phyloP scores from a whole-genome alignment of 129 eudicot species.

The Helianthus annuus region HanXRQr2.0-SUNRISE NC_035446.2:17408495-17408994 shows the following conservation, averaged over 20 bases:
- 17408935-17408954: no score
- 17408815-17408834: slow-evolving; percentile 38
- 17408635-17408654: not conserved
- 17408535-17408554: not conserved
- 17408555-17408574: not conserved
- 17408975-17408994: no score
- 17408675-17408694: not conserved
- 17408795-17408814: slow-evolving; percentile 34
- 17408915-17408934: no score
- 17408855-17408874: slow-evolving; percentile 1
- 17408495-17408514: not conserved
- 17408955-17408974: no score
- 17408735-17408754: slow-evolving; percentile 3
- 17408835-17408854: slow-evolving; percentile 39
- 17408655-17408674: not conserved
- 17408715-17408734: not conserved
- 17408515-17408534: not conserved
- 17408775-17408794: slow-evolving; percentile 43
- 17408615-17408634: not conserved
- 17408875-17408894: not conserved
- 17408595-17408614: not conserved
- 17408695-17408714: not conserved
- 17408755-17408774: slow-evolving; percentile 35
- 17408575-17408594: not conserved
- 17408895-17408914: not conserved